Evolutionary conservation across 2,329 filamentous ascomycete species (phyloP).

Genomic region (Shiraia sp.): DNA sequence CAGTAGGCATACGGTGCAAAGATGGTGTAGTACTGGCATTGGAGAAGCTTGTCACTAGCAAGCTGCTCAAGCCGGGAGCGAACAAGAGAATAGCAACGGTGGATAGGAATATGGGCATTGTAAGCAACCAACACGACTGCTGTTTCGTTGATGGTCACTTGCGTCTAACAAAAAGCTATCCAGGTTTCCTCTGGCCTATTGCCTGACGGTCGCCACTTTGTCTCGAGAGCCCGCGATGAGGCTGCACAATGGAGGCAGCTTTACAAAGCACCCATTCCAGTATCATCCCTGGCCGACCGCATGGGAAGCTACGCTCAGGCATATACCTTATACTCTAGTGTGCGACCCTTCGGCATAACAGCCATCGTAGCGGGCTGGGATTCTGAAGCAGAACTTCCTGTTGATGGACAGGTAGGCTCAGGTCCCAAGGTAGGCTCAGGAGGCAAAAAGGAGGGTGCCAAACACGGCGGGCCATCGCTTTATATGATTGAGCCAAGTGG

Average conservation of each 20-base stretch:
- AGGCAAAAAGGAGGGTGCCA: slow-evolving; percentile 75
- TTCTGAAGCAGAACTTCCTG: slow-evolving; percentile 78
- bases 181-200: slow-evolving; percentile 93
- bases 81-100: slow-evolving; percentile 98
- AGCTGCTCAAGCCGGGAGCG: slow-evolving; percentile 89
- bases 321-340: slow-evolving; percentile 95
- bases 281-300: slow-evolving; percentile 82
- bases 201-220: slow-evolving; percentile 93
- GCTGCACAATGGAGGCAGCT: slow-evolving; percentile 85
- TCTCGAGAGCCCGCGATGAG: slow-evolving; percentile 92
- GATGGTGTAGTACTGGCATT: slow-evolving; percentile 94
- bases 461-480: slow-evolving; percentile 85
- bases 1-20: slow-evolving; percentile 94
- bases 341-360: slow-evolving; percentile 95
- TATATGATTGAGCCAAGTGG: slow-evolving; percentile 99
- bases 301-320: slow-evolving; percentile 97
- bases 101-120: slow-evolving; percentile 90
- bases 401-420: slow-evolving; percentile 86
- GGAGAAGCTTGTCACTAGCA: slow-evolving; percentile 95
- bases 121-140: slow-evolving; percentile 53
- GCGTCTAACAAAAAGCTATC: slow-evolving; percentile 2
- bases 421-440: slow-evolving; percentile 80
- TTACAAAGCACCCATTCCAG: slow-evolving; percentile 94
- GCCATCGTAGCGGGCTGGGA: slow-evolving; percentile 94
- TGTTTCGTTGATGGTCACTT: not conserved